phyloP scores from a whole-genome alignment of 768 basidiomycete genomes.

The Tylopilus sp. region DNA sequence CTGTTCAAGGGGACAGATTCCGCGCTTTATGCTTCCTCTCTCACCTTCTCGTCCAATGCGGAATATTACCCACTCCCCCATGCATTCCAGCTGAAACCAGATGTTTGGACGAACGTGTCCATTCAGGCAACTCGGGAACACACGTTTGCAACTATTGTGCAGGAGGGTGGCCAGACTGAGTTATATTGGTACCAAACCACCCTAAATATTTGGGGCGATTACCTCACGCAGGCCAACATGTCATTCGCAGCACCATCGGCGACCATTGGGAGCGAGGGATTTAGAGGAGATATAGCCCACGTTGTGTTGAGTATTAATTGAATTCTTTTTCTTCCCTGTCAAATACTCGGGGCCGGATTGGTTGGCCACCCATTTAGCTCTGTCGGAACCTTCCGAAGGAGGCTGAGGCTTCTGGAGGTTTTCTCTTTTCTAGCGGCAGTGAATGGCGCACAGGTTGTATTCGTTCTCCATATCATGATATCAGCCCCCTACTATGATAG shows the following conservation, averaged over 20 bases:
- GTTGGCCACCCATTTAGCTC: too few species aligned
- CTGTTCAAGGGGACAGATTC: slow-evolving; percentile 38
- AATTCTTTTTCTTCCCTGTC: slow-evolving; percentile 2
- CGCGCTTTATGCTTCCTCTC: slow-evolving; percentile 33
- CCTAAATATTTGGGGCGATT: slow-evolving; percentile 40
- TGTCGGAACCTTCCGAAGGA: neutral
- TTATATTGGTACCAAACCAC: slow-evolving; percentile 35
- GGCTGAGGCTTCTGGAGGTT: neutral
- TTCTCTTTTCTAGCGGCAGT: neutral
- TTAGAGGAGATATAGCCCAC: slow-evolving; percentile 33
- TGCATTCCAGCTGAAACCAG: slow-evolving; percentile 24
- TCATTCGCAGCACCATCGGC: slow-evolving; percentile 42
- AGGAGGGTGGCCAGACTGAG: slow-evolving; percentile 14
- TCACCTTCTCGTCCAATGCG: slow-evolving; percentile 38
- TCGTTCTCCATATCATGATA: neutral
- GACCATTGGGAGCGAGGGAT: slow-evolving; percentile 34
- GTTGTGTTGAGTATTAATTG: slow-evolving; percentile 24
- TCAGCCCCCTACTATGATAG: too few species aligned
- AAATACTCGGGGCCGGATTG: too few species aligned
- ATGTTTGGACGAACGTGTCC: slow-evolving; percentile 33
- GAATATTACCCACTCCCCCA: slow-evolving; percentile 36
- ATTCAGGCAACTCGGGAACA: slow-evolving; percentile 36
- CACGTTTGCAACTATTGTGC: slow-evolving; percentile 32
- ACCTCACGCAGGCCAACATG: slow-evolving; percentile 39
- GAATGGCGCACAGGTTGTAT: neutral